Conservation (phyloP, 2,329 filamentous ascomycete genomes). For the Amesomyces nigricolor region DNA sequence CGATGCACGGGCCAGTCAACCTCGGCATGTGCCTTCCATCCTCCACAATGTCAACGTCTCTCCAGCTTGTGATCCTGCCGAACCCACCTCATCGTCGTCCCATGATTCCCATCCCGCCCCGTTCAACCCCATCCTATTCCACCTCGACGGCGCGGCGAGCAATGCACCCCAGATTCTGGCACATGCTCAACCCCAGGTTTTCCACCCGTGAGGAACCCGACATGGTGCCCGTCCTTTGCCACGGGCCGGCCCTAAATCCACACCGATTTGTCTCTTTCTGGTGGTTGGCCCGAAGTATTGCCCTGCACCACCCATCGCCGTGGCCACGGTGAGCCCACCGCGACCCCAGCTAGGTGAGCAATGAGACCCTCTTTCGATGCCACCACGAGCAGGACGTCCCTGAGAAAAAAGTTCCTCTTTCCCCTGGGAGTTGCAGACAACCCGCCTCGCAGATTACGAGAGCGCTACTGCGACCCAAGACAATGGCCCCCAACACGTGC, state of each 20-base stretch:
- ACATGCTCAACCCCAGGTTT: slow-evolving; percentile 5
- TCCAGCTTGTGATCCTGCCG: too few species aligned
- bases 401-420: not conserved
- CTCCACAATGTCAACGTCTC: too few species aligned
- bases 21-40: too few species aligned
- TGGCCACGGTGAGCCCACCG: not conserved
- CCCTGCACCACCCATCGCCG: not conserved
- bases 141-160: too few species aligned
- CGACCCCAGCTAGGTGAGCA: not conserved
- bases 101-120: not conserved
- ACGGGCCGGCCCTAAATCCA: not conserved
- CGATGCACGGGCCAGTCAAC: too few species aligned
- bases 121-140: not conserved
- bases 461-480: too few species aligned
- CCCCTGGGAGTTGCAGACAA: not conserved
- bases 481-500: too few species aligned
- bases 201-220: not conserved
- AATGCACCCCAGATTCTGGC: slow-evolving; percentile 6
- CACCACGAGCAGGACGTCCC: not conserved
- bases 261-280: not conserved
- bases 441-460: not conserved
- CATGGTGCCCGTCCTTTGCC: not conserved
- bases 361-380: not conserved
- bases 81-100: not conserved
- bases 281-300: not conserved